phyloP scores from a whole-genome alignment of 2,329 filamentous ascomycete species.

The Hypoxylon sp. region DNA sequence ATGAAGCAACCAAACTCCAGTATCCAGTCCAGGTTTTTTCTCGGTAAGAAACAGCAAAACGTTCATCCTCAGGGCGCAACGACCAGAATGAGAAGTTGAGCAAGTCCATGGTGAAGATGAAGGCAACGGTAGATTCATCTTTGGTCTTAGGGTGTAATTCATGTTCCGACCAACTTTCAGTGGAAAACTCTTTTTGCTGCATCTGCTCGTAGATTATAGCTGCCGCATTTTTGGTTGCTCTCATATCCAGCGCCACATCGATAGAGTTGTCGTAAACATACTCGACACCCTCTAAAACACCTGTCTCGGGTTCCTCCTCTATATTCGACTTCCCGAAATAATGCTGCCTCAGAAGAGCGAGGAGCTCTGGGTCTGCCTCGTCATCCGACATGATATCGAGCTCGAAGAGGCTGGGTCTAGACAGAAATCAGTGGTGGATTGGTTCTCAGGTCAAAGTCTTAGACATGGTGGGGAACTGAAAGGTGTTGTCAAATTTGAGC shows the following conservation, averaged over 20 bases:
- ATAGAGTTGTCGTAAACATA: constrained; percentile 93
- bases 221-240: constrained; percentile 84
- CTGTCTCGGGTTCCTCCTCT: constrained; percentile 77
- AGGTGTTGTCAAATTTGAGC: constrained; percentile 31
- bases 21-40: constrained; percentile 92
- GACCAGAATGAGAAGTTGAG: constrained; percentile 99
- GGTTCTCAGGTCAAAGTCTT: constrained; percentile 21
- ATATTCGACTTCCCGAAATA: constrained; percentile 71
- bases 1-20: constrained; percentile 89
- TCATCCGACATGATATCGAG: constrained; percentile 83
- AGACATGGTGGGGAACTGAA: constrained; percentile 22
- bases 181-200: constrained; percentile 85
- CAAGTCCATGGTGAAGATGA: constrained; percentile 97
- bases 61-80: constrained; percentile 73
- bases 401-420: constrained; percentile 1
- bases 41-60: constrained; percentile 86
- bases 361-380: constrained; percentile 88
- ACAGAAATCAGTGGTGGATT: constrained; percentile 10
- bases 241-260: constrained; percentile 90
- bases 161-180: constrained; percentile 87
- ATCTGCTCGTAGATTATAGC: constrained; percentile 83
- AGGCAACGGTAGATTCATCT: constrained; percentile 83
- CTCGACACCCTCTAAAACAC: constrained; percentile 84
- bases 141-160: constrained; percentile 89
- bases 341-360: constrained; percentile 86